Conservation (phyloP, 208 protist genomes). For the Entamoeba moshkovskii region DNA sequence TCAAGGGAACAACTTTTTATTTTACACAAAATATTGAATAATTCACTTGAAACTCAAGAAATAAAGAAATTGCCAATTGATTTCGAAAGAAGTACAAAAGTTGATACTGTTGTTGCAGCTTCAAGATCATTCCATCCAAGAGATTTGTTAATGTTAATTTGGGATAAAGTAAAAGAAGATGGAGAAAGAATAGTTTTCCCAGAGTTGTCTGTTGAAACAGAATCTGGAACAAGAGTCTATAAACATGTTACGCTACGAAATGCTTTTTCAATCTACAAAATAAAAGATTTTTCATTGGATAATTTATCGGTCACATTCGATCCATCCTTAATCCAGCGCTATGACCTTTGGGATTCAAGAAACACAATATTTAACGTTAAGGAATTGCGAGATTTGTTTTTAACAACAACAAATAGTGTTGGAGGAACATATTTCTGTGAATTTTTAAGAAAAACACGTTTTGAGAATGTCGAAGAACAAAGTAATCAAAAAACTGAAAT, state of each 20-base stretch:
- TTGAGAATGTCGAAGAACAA: background rate
- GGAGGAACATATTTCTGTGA: background rate
- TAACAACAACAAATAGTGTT: background rate
- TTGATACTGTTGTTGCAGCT: background rate
- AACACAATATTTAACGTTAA: background rate
- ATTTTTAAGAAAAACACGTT: background rate
- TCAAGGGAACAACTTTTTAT: background rate
- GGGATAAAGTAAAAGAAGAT: slow-evolving; percentile 34
- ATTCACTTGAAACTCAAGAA: background rate
- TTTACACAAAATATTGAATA: background rate
- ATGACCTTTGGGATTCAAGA: background rate
- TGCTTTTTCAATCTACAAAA: background rate
- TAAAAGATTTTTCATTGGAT: background rate
- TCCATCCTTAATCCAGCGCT: background rate
- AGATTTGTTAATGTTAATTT: background rate
- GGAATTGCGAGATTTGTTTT: background rate
- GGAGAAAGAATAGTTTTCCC: background rate
- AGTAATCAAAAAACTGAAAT: background rate
- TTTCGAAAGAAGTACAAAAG: background rate
- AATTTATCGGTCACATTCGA: background rate
- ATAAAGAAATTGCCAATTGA: background rate
- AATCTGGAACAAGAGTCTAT: background rate
- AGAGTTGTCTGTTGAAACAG: background rate
- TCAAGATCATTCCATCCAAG: background rate
- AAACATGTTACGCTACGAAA: background rate